Percentiles rank a stretch among this genome's conserved stretches.
Conservation (phyloP, 345 rosid species). For the Citrus glauca region DNA sequence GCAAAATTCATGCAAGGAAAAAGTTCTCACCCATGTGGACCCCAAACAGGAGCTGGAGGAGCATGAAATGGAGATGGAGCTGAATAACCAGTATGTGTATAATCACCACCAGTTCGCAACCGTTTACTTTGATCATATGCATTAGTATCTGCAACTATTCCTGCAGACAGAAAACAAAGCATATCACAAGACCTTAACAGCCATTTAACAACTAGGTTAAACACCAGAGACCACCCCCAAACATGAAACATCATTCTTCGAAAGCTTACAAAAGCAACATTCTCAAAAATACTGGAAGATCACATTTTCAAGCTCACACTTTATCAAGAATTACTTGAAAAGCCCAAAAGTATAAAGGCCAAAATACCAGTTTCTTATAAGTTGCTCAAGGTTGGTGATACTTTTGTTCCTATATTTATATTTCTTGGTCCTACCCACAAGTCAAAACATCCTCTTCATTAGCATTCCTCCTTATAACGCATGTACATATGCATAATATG, state of each 20-base stretch:
- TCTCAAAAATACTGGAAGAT: not conserved
- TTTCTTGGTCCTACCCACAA: not conserved
- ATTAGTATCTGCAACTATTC: constrained; percentile 86
- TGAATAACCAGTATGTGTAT: constrained; percentile 77
- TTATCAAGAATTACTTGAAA: not conserved
- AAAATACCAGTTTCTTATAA: not conserved
- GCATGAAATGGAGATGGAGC: constrained; percentile 88
- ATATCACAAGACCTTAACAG: not conserved
- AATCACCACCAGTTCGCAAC: constrained; percentile 92
- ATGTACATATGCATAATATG: not conserved
- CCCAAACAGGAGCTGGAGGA: constrained; percentile 94
- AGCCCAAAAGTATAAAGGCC: not conserved
- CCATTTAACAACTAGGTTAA: not conserved
- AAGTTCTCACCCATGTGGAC: constrained; percentile 80
- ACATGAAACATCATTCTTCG: not conserved
- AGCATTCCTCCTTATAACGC: not conserved
- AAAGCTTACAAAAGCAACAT: not conserved
- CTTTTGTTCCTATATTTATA: not conserved
- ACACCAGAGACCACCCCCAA: not conserved
- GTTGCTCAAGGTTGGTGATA: not conserved
- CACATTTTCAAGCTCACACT: not conserved
- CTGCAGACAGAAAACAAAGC: constrained; percentile 30
- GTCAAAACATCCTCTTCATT: not conserved
- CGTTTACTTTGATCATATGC: constrained; percentile 95
- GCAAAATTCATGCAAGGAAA: not conserved